Conservation (phyloP, 1,139 yeast species). For the Ogataea hybrid region DNA sequence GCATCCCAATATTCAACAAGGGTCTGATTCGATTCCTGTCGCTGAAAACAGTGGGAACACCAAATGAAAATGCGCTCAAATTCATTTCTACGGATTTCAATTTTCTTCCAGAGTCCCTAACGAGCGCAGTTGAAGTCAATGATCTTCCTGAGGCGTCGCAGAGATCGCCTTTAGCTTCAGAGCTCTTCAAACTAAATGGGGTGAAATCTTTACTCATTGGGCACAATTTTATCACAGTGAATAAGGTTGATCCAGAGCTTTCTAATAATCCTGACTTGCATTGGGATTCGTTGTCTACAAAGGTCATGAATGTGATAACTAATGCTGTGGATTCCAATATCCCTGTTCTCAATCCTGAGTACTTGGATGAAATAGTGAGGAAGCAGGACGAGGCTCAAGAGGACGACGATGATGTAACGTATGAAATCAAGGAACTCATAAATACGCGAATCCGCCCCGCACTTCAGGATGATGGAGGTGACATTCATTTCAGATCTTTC, state of each 20-base stretch:
- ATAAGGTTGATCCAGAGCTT: constrained; percentile 30
- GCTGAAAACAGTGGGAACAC: constrained; percentile 67
- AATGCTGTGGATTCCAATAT: constrained; percentile 26
- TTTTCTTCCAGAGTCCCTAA: constrained; percentile 64
- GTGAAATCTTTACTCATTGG: constrained; percentile 90
- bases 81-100: constrained; percentile 51
- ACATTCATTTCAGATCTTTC: constrained; percentile 67
- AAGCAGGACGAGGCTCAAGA: constrained; percentile 33
- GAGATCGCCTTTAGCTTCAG: constrained; percentile 79
- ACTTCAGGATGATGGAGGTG: constrained; percentile 81
- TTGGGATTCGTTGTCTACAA: constrained; percentile 29
- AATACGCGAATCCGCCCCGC: constrained; percentile 65
- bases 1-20: neutral
- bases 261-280: constrained; percentile 31
- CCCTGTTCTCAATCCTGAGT: constrained; percentile 25
- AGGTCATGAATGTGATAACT: constrained; percentile 24
- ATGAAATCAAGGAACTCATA: constrained; percentile 59
- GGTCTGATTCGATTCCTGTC: constrained; percentile 14
- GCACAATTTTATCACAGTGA: constrained; percentile 42
- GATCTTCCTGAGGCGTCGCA: constrained; percentile 70
- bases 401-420: constrained; percentile 50
- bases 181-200: constrained; percentile 80
- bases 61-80: constrained; percentile 89
- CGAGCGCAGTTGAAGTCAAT: constrained; percentile 46
- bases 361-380: constrained; percentile 22